These are phyloP conservation scores for Physcia stellaris DNA, from an alignment of 495 filamentous ascomycete genomes.

Conservation along the genomic window DNA sequence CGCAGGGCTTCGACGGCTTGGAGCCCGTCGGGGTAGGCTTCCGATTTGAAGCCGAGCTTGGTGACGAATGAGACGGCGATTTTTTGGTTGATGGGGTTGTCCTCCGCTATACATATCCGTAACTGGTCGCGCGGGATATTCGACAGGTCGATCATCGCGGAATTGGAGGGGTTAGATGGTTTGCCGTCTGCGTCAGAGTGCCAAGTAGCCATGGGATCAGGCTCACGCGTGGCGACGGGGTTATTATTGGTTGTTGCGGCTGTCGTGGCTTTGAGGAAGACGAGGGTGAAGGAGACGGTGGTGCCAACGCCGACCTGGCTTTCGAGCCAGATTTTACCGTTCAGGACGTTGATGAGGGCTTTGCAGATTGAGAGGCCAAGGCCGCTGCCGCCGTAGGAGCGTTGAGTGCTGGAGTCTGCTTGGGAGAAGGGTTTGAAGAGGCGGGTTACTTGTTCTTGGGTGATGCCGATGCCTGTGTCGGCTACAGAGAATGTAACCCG, in stretches of 20 bases:
- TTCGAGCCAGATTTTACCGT: constrained; percentile 70
- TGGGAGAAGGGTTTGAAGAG: constrained; percentile 88
- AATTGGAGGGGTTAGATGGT: constrained; percentile 11
- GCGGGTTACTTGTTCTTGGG: constrained; percentile 62
- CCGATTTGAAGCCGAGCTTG: constrained; percentile 66
- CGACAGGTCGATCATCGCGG: constrained; percentile 42
- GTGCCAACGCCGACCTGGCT: constrained; percentile 64
- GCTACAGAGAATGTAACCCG: constrained; percentile 72
- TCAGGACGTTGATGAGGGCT: constrained; percentile 81
- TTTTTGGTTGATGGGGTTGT: constrained; percentile 83
- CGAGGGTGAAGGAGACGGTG: constrained; percentile 71
- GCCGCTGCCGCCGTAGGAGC: constrained; percentile 82
- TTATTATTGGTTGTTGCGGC: constrained; percentile 20
- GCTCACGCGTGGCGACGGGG: constrained; percentile 22
- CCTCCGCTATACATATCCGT: constrained; percentile 79
- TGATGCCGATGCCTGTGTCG: constrained; percentile 85
- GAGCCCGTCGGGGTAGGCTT: constrained; percentile 74
- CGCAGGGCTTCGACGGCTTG: constrained; percentile 78
- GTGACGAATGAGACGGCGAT: constrained; percentile 84
- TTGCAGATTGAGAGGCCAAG: constrained; percentile 90
- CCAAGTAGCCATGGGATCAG: constrained; percentile 41
- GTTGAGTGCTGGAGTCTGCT: constrained; percentile 72
- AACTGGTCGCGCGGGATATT: constrained; percentile 62
- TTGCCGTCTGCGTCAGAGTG: constrained; percentile 29
- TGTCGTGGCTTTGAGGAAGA: constrained; percentile 64